Percentiles rank a stretch among this genome's conserved stretches.
These are phyloP conservation scores for Stipa capillata DNA, from an alignment of 176 grass and related monocot genomes.

Conservation along the genomic window DNA sequence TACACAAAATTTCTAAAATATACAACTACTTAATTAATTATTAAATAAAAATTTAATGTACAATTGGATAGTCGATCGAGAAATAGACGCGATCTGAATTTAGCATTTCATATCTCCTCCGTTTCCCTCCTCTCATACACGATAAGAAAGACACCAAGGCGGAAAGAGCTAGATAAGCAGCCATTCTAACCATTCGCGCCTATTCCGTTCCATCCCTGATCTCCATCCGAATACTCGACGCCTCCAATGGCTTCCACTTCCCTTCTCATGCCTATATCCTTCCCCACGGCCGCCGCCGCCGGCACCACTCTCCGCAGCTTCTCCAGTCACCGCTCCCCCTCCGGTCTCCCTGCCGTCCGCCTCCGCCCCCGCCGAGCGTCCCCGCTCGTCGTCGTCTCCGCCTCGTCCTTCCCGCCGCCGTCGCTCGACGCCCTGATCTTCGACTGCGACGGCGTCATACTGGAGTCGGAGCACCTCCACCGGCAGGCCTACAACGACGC, in stretches of 20 bases:
- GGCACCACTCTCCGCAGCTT: not conserved
- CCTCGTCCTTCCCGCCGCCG: constrained; percentile 23
- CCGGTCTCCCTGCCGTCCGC: not conserved
- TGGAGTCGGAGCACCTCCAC: constrained; percentile 97
- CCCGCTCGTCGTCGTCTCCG: constrained; percentile 24
- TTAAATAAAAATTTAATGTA: too few species aligned
- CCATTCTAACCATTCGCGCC: constrained; percentile 18
- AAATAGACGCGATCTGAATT: too few species aligned
- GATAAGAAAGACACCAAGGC: constrained; percentile 18
- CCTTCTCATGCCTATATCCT: constrained; percentile 16
- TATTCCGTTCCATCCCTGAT: not conserved
- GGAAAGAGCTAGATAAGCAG: constrained; percentile 19
- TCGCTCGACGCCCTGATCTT: constrained; percentile 80
- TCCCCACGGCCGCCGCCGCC: not conserved
- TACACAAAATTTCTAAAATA: too few species aligned
- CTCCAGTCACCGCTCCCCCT: not conserved
- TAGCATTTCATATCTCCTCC: not conserved
- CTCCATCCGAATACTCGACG: not conserved
- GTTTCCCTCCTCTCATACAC: constrained; percentile 18
- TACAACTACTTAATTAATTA: too few species aligned
- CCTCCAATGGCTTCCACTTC: constrained; percentile 48
- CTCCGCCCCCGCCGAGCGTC: not conserved
- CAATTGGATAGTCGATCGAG: too few species aligned
- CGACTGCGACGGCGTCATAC: constrained; percentile 92
- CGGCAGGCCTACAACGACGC: constrained; percentile 93